Base-by-base conservation (phyloP, 352 stramenopile species). In the Globisporangium irregulare region DNA sequence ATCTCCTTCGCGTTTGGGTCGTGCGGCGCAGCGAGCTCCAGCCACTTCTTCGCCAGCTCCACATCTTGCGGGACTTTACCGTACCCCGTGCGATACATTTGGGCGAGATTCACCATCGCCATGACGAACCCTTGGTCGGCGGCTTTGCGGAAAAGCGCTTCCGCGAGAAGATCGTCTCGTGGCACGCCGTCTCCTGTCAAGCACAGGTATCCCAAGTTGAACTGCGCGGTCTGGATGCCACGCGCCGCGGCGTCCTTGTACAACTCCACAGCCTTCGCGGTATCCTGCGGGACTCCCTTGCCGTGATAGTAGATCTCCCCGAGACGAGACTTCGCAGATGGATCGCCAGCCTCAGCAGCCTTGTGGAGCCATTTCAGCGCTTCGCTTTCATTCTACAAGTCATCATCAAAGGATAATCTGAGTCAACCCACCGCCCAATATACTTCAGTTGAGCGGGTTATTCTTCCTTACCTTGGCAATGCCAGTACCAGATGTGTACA, bases 51-150 rank as follows among this genome's bases (percentile, higher is more conserved):
- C 2, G 85, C 83, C 4, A 86, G 76, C 6, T 79, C 77, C 2
- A 91, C 51, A 46, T 94, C 78, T 66, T 87, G 78, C 0, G 83
- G 81, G 20, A 95, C 84, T 29, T 80, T 73, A 14, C 75, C 86
- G 56, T 92, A 89, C 0, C 88, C 88, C 10, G 73, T 80, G 15
- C 83, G 78, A 62, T 94, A 93, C 86, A 95, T 93, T 38, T 94
- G 82, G 34, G 88, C 88, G 34, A 95, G 75, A 34, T 95, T 95
- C 14, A 95, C 82, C 83, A 95, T 95, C 12, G 88, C 88, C 83
- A 94, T 92, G 66, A 92, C 83, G 62, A 94, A 93, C 5, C 86
- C 86, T 61, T 93, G 84, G 12, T 92, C 86, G 0, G 88, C 86
- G 4, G 88, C 84, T 38, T 78, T 76, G 15, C 86, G 82, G 64